Percentiles rank a stretch among this genome's conserved stretches.
Evolutionary conservation across 768 basidiomycete species (phyloP).

Genomic region (Russula foetens): DNA sequence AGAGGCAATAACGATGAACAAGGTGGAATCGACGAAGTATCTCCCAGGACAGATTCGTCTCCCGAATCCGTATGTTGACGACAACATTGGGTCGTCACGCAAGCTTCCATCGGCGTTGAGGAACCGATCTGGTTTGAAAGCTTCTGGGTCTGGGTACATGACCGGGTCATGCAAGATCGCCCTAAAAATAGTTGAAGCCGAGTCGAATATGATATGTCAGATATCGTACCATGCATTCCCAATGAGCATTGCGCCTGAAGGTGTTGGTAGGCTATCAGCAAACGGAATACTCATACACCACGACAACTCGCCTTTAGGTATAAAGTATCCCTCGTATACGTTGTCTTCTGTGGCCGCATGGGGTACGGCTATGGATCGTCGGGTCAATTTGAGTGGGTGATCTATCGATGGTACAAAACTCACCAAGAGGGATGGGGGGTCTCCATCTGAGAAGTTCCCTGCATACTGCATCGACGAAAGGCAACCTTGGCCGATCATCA

Average conservation of each 20-base stretch:
- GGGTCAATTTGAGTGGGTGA: background rate
- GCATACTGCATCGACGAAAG: constrained; percentile 22
- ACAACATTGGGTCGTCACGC: background rate
- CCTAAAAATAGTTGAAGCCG: constrained; percentile 1
- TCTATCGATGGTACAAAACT: background rate
- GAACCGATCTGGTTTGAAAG: constrained; percentile 42
- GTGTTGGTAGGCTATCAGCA: background rate
- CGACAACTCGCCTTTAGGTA: constrained; percentile 21
- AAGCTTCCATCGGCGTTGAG: constrained; percentile 9
- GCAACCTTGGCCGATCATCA: constrained; percentile 22
- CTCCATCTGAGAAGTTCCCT: constrained; percentile 24
- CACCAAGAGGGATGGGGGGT: constrained; percentile 20
- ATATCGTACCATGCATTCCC: background rate
- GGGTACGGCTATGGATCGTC: constrained; percentile 14
- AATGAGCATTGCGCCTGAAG: background rate
- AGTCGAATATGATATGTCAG: background rate
- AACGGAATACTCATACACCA: background rate
- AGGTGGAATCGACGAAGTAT: background rate
- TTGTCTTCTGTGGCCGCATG: constrained; percentile 21
- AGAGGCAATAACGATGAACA: background rate
- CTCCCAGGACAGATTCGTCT: constrained; percentile 19
- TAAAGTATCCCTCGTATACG: constrained; percentile 23
- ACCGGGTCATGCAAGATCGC: constrained; percentile 34
- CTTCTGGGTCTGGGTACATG: constrained; percentile 20
- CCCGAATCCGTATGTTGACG: constrained; percentile 17